Base-by-base conservation (phyloP, 257 asterid species). In the Solanum infundibuliforme region DNA sequence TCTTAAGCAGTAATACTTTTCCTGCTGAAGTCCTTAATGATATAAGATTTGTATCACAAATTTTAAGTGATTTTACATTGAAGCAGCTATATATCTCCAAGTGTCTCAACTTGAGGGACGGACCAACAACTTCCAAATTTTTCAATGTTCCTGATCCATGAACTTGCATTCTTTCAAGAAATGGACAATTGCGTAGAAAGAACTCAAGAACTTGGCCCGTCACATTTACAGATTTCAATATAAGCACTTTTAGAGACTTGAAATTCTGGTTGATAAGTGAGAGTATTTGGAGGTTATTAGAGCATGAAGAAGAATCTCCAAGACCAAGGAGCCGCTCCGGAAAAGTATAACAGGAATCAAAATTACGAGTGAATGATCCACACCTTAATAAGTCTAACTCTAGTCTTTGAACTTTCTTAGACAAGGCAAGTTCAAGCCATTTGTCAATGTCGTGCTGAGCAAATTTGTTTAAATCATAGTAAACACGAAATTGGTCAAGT, bases 221-320 rank as follows among this genome's bases (percentile, higher is more conserved):
- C 86, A 94, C 90, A 79, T 89, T 91, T 89, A 92, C 93, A 35
- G 89, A 89, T 82, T 76, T 92, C 87, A 94, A 79, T 2, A 77
- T 82, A 65, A 92, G 87, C 36, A 87, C 87, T 72, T 86, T 86
- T n/a, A 92, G 92, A 85, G 83, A 87, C 87, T 89, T 89, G 46
- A 93, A 74, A 7, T 20, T 73, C 48, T 73, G 29, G 14, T 32
- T 20, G 82, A 34, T 48, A 34, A 23, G 48, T 73, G 48, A 11
- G 29, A 1, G 25, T 31, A 31, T 72, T 72, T 34, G 81, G 81
- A 72, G 43, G 8, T 73, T 9, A 73, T 55, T 16, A 18, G n/a
- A 55, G 65, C 65, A 55, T 16, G 65, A 18, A 55, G n/a, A 55
- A 55, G n/a, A 55, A 55, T 18, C 65, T 16, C 65, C 23, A 18